A percentile compares a stretch with the other conserved stretches of the same genome.
These are phyloP conservation scores for Pelargonium cotyledonis DNA, from an alignment of 441 rosid species.

Conservation along the genomic window DNA sequence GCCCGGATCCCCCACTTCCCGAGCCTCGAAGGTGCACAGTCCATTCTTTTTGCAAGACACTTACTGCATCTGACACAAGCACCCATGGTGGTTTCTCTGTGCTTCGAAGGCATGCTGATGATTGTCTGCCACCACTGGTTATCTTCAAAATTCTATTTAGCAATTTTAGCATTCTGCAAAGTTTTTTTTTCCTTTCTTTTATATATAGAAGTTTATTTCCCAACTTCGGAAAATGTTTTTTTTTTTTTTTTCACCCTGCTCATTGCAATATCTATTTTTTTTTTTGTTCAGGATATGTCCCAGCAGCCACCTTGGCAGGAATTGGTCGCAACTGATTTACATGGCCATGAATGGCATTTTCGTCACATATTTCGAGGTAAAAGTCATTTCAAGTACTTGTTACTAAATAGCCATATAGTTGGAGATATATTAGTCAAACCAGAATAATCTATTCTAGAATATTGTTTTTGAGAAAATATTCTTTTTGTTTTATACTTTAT, in stretches of 20 bases:
- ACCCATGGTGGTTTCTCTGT: slow-evolving; percentile 99
- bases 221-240: background rate
- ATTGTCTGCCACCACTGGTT: slow-evolving; percentile 96
- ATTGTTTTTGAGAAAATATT: background rate
- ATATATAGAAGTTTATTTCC: background rate
- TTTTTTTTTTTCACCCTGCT: background rate
- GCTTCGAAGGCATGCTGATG: slow-evolving; percentile 91
- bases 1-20: slow-evolving; percentile 48
- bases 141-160: slow-evolving; percentile 20
- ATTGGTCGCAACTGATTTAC: slow-evolving; percentile 91
- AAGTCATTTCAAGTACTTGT: background rate
- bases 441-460: background rate
- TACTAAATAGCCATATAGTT: background rate
- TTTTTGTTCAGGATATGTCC: slow-evolving; percentile 68
- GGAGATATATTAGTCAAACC: background rate
- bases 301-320: slow-evolving; percentile 98
- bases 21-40: slow-evolving; percentile 70
- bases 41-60: slow-evolving; percentile 96
- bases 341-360: slow-evolving; percentile 87
- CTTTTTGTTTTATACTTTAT: background rate
- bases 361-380: slow-evolving; percentile 92
- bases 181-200: too few relatives aligned
- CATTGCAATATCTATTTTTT: background rate
- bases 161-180: background rate
- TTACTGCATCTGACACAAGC: slow-evolving; percentile 97